These are phyloP conservation scores for Ceriops tagal DNA, from an alignment of 345 rosid species.

Conservation along the genomic window DNA sequence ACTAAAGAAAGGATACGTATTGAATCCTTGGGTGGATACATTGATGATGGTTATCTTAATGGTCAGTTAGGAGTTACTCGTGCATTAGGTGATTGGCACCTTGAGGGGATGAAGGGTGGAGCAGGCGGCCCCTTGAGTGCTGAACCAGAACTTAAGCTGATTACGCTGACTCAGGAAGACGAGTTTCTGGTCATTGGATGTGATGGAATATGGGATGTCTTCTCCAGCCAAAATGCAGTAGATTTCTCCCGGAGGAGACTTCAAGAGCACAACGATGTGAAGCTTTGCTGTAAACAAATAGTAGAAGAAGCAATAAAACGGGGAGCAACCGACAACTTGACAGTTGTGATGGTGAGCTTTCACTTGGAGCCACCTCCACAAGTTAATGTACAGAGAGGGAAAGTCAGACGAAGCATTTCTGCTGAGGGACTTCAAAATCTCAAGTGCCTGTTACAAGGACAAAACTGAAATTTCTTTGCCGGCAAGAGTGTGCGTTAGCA, in stretches of 20 bases:
- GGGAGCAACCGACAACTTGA: slow-evolving; percentile 60
- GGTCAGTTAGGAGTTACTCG: slow-evolving; percentile 71
- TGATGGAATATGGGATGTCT: slow-evolving; percentile 87
- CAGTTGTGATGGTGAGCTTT: slow-evolving; percentile 68
- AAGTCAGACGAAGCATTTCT: slow-evolving; percentile 59
- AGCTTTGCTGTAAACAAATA: slow-evolving; percentile 61
- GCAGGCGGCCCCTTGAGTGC: slow-evolving; percentile 63
- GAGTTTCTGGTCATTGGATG: slow-evolving; percentile 80
- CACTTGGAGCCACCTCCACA: slow-evolving; percentile 59
- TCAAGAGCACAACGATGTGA: slow-evolving; percentile 70
- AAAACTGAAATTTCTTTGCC: slow-evolving; percentile 14
- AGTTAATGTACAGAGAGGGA: slow-evolving; percentile 36
- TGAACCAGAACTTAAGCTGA: slow-evolving; percentile 71
- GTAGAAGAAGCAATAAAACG: slow-evolving; percentile 73
- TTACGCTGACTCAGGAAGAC: slow-evolving; percentile 57
- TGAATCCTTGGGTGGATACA: slow-evolving; percentile 65
- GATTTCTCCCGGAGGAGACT: slow-evolving; percentile 67
- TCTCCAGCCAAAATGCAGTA: slow-evolving; percentile 78
- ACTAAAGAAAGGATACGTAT: slow-evolving; percentile 49
- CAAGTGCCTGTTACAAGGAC: slow-evolving; percentile 34
- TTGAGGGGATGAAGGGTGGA: slow-evolving; percentile 57
- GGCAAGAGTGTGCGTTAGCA: slow-evolving; percentile 7
- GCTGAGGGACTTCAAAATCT: slow-evolving; percentile 62
- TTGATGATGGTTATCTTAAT: slow-evolving; percentile 67
- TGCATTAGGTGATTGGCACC: slow-evolving; percentile 82